Base-by-base conservation (phyloP, 495 filamentous ascomycete species). In the Haplographium delicatum region DNA sequence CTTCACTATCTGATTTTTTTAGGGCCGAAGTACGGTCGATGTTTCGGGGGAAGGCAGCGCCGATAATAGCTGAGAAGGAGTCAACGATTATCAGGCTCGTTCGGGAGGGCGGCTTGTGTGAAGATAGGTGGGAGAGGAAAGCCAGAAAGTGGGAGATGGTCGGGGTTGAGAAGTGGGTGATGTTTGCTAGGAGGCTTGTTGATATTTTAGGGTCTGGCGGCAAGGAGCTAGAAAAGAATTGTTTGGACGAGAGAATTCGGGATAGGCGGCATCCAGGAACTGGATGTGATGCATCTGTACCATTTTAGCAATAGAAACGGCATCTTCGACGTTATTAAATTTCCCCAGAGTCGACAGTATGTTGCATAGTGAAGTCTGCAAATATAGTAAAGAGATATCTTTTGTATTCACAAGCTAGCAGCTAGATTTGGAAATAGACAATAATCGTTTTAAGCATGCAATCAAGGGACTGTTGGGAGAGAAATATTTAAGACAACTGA, bases 41-140 rank as follows among this genome's bases (percentile, higher is more conserved):
- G 15, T 68, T 63, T 43, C 72, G 71, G 10, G 76, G 75, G 52
- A 84, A 86, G 52, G 82, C 81, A 23, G 71, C 69, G 40, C 74
- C 72, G 53, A 85, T 74, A 4, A 79, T 68, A 10, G 69, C 73
- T 13, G 83, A 83, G 11, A 85, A 60, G 0, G 76, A 79, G 56
- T 85, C 81, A 50, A 87, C 67, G 7, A 86, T 64, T 6, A 87
- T 56, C 0, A 87, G 66, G 24, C 61, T 64, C 1, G 77, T 80
- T 16, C 68, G 67, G 19, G 55, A 43, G 2, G 74, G 74, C 30
- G 79, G 78, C 61, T 84, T 80, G 5, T n/a, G 41, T 74, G 49
- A 46, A 49, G 23, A 69, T 66, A 10, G 67, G 52, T 47, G 55
- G 53, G 42, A 65, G 58, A 45, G 70, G 66, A 54, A 72, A 38